phyloP scores from a whole-genome alignment of 805 yeast species.

The Saccharomycopsis olivae region DNA sequence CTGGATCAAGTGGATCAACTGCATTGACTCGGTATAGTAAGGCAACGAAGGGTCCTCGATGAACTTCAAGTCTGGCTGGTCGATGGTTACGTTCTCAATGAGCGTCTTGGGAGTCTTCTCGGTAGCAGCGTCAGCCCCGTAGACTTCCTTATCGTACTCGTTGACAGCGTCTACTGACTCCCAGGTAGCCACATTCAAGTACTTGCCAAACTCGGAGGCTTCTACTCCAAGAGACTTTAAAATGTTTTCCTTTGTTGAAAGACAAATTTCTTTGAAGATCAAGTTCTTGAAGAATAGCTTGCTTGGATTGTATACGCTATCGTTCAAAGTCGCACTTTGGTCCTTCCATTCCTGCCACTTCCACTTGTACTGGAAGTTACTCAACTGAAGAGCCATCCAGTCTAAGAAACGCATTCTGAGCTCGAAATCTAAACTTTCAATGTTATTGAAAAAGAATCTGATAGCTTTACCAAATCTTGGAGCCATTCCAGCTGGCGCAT shows the following conservation, averaged over 20 bases:
- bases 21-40: slow-evolving; percentile 26
- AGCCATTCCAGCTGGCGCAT: slow-evolving; percentile 77
- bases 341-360: slow-evolving; percentile 92
- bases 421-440: slow-evolving; percentile 66
- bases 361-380: slow-evolving; percentile 94
- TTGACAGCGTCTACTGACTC: slow-evolving; percentile 25
- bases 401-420: slow-evolving; percentile 61
- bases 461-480: slow-evolving; percentile 92
- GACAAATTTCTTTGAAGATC: slow-evolving; percentile 72
- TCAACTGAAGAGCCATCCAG: slow-evolving; percentile 90
- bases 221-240: slow-evolving; percentile 42
- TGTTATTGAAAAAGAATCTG: slow-evolving; percentile 63
- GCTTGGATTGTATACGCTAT: slow-evolving; percentile 57
- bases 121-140: slow-evolving; percentile 21
- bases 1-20: slow-evolving; percentile 20
- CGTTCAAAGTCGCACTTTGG: slow-evolving; percentile 37
- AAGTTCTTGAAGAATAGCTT: slow-evolving; percentile 65
- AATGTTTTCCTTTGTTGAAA: slow-evolving; percentile 67
- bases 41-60: slow-evolving; percentile 23
- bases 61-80: slow-evolving; percentile 22
- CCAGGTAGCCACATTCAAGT: slow-evolving; percentile 35
- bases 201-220: slow-evolving; percentile 43
- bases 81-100: slow-evolving; percentile 19
- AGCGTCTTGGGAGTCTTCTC: slow-evolving; percentile 4
- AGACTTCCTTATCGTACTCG: slow-evolving; percentile 28